Percentiles rank a stretch among this genome's conserved stretches.
phyloP scores from a whole-genome alignment of 192 early-diverging fungal species.

The Entomortierella beljakovae region DNA sequence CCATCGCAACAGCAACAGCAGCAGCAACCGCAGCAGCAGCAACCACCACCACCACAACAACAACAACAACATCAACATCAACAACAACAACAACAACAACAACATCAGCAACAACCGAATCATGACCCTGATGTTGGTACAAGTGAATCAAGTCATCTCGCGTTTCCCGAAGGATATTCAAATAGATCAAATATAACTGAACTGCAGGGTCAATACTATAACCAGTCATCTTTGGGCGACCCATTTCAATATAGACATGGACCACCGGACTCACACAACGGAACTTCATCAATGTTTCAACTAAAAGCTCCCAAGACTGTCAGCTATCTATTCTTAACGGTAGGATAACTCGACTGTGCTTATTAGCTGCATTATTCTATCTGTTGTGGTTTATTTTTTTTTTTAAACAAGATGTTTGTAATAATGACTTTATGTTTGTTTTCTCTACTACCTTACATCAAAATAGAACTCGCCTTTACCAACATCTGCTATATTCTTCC shows the following conservation, averaged over 20 bases:
- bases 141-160: background rate
- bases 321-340: conserved; percentile 54
- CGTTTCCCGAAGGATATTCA: background rate
- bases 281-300: background rate
- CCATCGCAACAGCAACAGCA: conserved; percentile 17
- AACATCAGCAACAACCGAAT: background rate
- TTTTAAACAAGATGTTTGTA: too few relatives aligned
- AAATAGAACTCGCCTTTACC: conserved; percentile 80
- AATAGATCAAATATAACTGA: background rate
- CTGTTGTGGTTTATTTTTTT: too few relatives aligned
- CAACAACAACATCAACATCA: conserved; percentile 32
- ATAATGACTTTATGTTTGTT: background rate
- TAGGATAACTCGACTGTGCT: conserved; percentile 12
- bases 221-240: background rate
- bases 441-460: background rate
- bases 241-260: conserved; percentile 13
- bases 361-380: too few relatives aligned
- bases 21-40: conserved; percentile 3
- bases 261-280: background rate
- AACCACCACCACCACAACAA: conserved; percentile 8
- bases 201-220: background rate
- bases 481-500: conserved; percentile 86
- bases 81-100: conserved; percentile 38
- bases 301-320: conserved; percentile 39
- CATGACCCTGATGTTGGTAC: background rate